Conservation (phyloP, 768 basidiomycete species). For the Trametes gibbosa region DNA sequence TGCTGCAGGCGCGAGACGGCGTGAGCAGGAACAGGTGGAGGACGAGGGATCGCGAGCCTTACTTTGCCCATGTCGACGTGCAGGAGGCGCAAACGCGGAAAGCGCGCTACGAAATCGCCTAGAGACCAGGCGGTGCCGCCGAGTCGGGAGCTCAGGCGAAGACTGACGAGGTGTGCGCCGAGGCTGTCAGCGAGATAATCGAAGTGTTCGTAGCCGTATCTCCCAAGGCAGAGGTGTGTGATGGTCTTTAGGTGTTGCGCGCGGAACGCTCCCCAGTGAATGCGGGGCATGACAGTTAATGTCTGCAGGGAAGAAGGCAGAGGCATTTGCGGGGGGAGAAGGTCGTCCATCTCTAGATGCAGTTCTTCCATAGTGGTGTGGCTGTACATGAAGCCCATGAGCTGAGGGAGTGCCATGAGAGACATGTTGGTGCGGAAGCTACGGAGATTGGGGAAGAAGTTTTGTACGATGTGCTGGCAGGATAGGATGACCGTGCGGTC, state of each 20-base stretch:
- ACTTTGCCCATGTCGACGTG: neutral
- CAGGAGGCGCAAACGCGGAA: neutral
- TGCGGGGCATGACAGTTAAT: neutral
- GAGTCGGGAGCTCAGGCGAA: neutral
- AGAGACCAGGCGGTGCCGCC: neutral
- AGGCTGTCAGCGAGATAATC: neutral
- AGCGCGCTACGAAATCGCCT: neutral
- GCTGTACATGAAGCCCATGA: neutral
- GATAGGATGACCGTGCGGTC: neutral
- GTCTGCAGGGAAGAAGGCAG: neutral
- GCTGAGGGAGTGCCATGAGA: neutral
- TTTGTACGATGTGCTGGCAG: neutral
- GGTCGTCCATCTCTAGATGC: neutral
- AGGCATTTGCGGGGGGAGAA: neutral
- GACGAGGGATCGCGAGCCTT: neutral
- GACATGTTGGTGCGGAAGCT: neutral
- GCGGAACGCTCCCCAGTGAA: neutral
- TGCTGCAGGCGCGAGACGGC: neutral
- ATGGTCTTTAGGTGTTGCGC: neutral
- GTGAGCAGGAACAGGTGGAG: neutral
- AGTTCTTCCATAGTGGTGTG: neutral
- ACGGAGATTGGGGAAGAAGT: neutral
- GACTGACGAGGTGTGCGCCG: neutral
- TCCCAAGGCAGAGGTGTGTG: neutral
- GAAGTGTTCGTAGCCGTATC: neutral